Conservation (phyloP, 1,284 basidiomycete species). For the Heliocybe sulcata region DNA sequence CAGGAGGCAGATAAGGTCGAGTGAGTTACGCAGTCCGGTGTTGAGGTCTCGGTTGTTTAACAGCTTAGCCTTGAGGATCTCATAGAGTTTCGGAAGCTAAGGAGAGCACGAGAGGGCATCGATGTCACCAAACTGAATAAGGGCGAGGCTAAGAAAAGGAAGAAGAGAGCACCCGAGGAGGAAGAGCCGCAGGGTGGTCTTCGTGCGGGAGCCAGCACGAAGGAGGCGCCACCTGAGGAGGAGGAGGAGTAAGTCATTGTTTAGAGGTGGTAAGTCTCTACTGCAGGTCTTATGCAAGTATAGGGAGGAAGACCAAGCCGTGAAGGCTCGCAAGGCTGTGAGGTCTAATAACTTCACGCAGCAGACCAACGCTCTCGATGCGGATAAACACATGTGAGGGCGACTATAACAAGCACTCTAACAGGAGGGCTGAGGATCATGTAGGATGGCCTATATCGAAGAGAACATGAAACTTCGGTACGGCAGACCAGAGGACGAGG, state of each 20-base stretch:
- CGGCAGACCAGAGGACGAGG: constrained; percentile 37
- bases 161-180: constrained; percentile 45
- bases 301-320: constrained; percentile 58
- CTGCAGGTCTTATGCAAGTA: constrained; percentile 7
- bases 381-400: constrained; percentile 94
- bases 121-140: constrained; percentile 80
- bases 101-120: constrained; percentile 76
- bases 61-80: constrained; percentile 70
- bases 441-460: constrained; percentile 98
- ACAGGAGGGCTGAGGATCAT: neutral
- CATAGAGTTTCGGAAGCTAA: constrained; percentile 76
- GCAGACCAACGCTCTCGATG: constrained; percentile 92
- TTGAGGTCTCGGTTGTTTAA: constrained; percentile 3
- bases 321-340: constrained; percentile 68
- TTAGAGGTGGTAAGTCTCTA: constrained; percentile 1
- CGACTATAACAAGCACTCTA: constrained; percentile 1
- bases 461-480: constrained; percentile 82
- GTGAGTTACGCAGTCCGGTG: constrained; percentile 29
- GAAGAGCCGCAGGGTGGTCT: constrained; percentile 51
- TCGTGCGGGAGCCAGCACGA: constrained; percentile 29
- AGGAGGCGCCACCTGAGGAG: constrained; percentile 30
- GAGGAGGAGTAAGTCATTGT: constrained; percentile 49
- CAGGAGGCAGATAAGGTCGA: constrained; percentile 38
- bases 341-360: constrained; percentile 92
- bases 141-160: constrained; percentile 73